Evolutionary conservation across 768 basidiomycete genomes (phyloP), one percentile per base, ranked within the genome.

Genomic region (Collybiopsis luxurians): DNA sequence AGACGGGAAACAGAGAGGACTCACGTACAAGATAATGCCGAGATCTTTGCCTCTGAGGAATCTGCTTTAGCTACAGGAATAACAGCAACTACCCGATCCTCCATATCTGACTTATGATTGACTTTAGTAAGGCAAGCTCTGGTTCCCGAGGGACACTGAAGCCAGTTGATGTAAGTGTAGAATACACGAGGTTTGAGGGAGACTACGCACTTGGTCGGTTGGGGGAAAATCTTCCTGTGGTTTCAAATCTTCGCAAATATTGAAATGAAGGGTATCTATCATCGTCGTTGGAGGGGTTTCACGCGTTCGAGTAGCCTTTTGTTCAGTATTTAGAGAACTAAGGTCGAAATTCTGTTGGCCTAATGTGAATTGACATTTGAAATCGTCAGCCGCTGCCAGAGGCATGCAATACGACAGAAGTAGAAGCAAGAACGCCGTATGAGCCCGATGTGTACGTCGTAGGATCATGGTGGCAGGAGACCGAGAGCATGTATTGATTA

Each of bases 81-180:
- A n/a, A 92, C 89, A 28, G 83, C 75, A 26, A 84, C 74, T 63
- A 95, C 70, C 50, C 90, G 80, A 60, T 90, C 86, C 2, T 73
- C 54, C 39, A 75, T 68, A 21, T 73, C 77, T 1, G 66, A 61
- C 69, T 89, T 91, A 62, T 73, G 62, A 63, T 92, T 92, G 31
- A 76, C 79, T 62, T 80, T 82, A 3, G 82, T 87, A 28, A 92
- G 73, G 71, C 93, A 95, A 48, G 84, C 89, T 63, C 86, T 77
- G 47, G 90, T 89, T 23, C 84, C 88, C 21, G 67, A 53, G 19
- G 79, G 69, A 72, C 91, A 94, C 91, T 94, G 62, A 30, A 27
- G 52, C 39, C 58, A n/a, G n/a, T n/a, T n/a, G 44, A 34, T 52
- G 40, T 47, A 12, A 24, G 15, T 39, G 13, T 17, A 23, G 27